Percentiles rank a stretch among this genome's conserved stretches.
phyloP scores from a whole-genome alignment of 345 rosid genomes.

The Cardamine resedifolia region DNA sequence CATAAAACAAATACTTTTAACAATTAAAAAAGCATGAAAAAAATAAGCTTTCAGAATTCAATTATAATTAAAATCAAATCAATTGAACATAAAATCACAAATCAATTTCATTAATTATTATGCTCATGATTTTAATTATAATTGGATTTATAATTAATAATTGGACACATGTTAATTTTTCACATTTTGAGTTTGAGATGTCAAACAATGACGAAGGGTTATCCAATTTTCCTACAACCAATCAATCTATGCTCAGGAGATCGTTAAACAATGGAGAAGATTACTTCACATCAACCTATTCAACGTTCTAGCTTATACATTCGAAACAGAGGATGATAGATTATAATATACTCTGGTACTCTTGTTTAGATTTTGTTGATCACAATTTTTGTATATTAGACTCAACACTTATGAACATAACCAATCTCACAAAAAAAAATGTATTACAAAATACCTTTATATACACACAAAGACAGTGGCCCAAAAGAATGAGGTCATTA shows the following conservation, averaged over 20 bases:
- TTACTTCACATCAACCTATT: not conserved
- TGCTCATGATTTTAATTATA: not conserved
- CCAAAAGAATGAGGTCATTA: constrained; percentile 31
- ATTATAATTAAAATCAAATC: too few relatives aligned
- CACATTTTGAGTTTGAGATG: not conserved
- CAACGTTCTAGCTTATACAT: not conserved
- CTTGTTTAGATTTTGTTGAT: not conserved
- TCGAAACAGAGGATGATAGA: not conserved
- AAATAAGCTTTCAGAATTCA: too few relatives aligned
- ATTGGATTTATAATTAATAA: not conserved
- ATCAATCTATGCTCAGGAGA: not conserved
- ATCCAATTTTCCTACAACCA: not conserved
- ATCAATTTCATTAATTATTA: not conserved
- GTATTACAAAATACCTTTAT: constrained; percentile 29
- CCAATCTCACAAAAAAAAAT: constrained; percentile 13
- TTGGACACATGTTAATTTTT: not conserved
- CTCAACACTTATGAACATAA: constrained; percentile 18
- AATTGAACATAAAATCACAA: too few relatives aligned
- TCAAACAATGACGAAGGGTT: not conserved
- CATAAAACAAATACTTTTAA: too few relatives aligned
- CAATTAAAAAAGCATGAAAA: too few relatives aligned
- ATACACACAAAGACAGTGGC: constrained; percentile 33
- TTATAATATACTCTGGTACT: not conserved
- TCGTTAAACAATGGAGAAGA: not conserved
- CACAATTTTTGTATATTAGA: not conserved